Conservation (phyloP, 1,139 yeast species). For the Blastobotrys proliferans region DNA sequence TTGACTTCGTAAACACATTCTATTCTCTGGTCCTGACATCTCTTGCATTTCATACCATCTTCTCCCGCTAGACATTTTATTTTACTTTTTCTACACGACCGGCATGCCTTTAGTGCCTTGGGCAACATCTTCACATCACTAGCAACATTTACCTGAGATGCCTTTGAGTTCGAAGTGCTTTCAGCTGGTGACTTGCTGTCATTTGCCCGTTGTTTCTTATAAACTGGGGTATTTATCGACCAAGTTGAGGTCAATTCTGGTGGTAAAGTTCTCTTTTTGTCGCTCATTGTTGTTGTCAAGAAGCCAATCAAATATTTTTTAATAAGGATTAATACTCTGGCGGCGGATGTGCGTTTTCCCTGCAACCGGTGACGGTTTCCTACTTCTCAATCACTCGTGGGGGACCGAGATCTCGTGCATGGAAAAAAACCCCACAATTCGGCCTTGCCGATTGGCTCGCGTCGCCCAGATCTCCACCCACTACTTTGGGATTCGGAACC, state of each 20-base stretch:
- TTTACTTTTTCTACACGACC: conserved; percentile 59
- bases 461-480: too few species aligned
- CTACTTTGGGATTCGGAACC: too few species aligned
- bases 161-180: too few species aligned
- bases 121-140: conserved; percentile 14
- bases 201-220: too few species aligned
- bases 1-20: conserved; percentile 57
- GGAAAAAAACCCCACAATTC: too few species aligned
- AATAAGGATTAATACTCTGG: not conserved
- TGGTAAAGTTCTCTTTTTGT: conserved; percentile 3
- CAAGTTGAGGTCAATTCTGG: conserved; percentile 1
- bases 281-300: not conserved
- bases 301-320: not conserved
- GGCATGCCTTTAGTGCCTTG: conserved; percentile 51
- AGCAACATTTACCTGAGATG: conserved; percentile 18
- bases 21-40: conserved; percentile 51
- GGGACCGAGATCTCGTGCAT: too few species aligned
- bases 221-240: not conserved
- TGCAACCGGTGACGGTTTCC: too few species aligned
- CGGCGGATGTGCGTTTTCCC: too few species aligned
- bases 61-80: conserved; percentile 52
- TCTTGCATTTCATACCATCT: conserved; percentile 47
- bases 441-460: too few species aligned
- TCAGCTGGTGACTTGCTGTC: too few species aligned
- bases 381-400: too few species aligned